Base-by-base conservation (phyloP, 352 stramenopile genomes). In the Phytopythium boreale region DNA sequence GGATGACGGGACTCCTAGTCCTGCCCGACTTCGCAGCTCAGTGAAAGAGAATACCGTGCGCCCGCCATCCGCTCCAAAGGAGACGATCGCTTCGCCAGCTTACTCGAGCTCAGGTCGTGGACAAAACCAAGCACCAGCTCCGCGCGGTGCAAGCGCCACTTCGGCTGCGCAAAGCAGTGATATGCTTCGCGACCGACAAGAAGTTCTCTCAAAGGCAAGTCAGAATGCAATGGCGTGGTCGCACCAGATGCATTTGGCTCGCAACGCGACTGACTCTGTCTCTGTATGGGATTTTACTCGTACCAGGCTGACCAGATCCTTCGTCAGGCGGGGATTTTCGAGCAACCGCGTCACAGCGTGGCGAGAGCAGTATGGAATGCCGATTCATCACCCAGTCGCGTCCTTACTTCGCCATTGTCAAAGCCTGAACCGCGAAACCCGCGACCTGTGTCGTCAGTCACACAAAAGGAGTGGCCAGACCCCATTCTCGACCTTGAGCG, bases 401-500 rank as follows among this genome's bases (percentile, higher is more conserved):
- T 26, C 57, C 15, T 36, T 11, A 31, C 6, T 31, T 31, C 31
- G 10, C 31, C 34, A 9, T 20, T 7, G 39, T 19, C 31, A 10
- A 44, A 55, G 10, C 10, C 12, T 37, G 55, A 39, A 17, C 27
- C 49, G 22, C 47, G 34, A 47, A 59, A 62, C 61, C 41, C 37
- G 15, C 52, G 55, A 8, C 56, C 67, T 4, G 44, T 73, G 7
- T 72, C 77, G 7, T 71, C 59, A 11, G 68, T 68, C n/a, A 86
- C 73, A 2, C 65, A 68, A 62, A 73, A 67, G 2, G 76, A 87
- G 50, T 90, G 79, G 81, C 81, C 82, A 20, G 79, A 91, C 57
- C 82, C 82, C 11, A 86, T 92, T 49, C 69, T 92, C 24, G 68
- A 75, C 8, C 68, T 94, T 20, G 63, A 70, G 24, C 77, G 81